Percentiles rank a stretch among this genome's conserved stretches.
phyloP scores from a whole-genome alignment of 192 early-diverging fungal species.

The Borealophlyctis nickersoniae region DNA sequence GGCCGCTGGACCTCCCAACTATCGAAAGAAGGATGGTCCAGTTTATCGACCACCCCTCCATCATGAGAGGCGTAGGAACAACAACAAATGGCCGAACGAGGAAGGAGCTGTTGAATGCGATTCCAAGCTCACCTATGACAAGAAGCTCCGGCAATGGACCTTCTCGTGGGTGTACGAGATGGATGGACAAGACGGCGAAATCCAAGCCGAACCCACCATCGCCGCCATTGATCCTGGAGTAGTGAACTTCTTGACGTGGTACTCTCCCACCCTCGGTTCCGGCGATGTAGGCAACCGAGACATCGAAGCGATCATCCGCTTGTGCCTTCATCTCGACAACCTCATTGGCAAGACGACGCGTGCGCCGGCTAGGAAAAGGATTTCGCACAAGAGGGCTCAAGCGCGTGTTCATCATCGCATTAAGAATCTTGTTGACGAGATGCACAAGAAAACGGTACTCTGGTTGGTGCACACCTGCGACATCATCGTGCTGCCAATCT shows the following conservation, averaged over 20 bases:
- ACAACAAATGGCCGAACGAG: not conserved
- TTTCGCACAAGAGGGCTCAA: not conserved
- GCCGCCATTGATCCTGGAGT: slow-evolving; percentile 4
- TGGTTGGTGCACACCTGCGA: slow-evolving; percentile 13
- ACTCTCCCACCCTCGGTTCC: not conserved
- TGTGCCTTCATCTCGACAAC: not conserved
- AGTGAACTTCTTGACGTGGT: slow-evolving; percentile 4
- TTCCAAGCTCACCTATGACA: not conserved
- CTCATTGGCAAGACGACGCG: not conserved
- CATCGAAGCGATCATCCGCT: not conserved
- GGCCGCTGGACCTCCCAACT: no score
- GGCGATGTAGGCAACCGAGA: slow-evolving; percentile 6
- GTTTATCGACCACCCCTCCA: not conserved
- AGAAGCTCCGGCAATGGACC: not conserved
- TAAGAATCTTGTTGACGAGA: slow-evolving; percentile 2
- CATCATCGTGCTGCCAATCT: not conserved
- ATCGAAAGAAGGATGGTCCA: no score
- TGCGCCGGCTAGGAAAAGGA: not conserved
- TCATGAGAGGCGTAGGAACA: not conserved
- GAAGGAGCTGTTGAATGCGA: not conserved
- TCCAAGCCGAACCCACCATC: not conserved
- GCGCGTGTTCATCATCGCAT: slow-evolving; percentile 3
- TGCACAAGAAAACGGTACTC: slow-evolving; percentile 9
- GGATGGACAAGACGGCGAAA: not conserved
- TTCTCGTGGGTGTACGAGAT: not conserved